Base-by-base conservation (phyloP, 495 filamentous ascomycete species). In the Daldinia vernicosa region DNA sequence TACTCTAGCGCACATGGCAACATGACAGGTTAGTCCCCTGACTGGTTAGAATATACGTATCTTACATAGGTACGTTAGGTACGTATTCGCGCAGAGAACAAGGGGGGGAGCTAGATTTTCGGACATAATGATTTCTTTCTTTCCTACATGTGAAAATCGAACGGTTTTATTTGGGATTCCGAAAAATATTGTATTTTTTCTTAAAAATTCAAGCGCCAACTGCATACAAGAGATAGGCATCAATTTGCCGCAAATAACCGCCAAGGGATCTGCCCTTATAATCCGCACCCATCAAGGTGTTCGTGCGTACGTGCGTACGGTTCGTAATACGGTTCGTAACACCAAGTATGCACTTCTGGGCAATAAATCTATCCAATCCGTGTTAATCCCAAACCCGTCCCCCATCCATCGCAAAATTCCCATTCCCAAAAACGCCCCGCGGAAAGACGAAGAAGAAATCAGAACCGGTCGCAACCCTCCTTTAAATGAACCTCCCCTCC, bases 241-340 rank as follows among this genome's bases (percentile, higher is more conserved):
- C 70, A 65, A 68, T 72, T 51, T 72, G 45, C 70, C 70, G 70
- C 65, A 65, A 37, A 54, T 73, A 73, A 53, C 70, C 70, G 70
- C 70, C 60, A 66, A 73, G 66, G 53, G 54, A 43, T 62, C 50
- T 22, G 0, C 33, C 28, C 14, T 30, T 39, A 26, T 50, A 51
- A 69, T 65, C 32, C 39, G 28, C 64, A 51, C 27, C 39, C 65
- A 52, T 54, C 24, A 51, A 56, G 70, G 12, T 28, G 12, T 15
- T 6, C 6, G 14, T n/a, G 12, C 9, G 17, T 52, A 26, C 2
- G 32, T 57, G 32, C 15, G 51, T 47, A 45, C 27, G 7, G 32
- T 61, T 47, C 27, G 55, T 54, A 39, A 14, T 59, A 56, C 60
- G 9, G 32, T 33, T 33, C 32, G 32, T 33, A 33, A 33, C 47